Base-by-base conservation (phyloP, 2,329 filamentous ascomycete genomes). In the Colletotrichum sp. region DNA sequence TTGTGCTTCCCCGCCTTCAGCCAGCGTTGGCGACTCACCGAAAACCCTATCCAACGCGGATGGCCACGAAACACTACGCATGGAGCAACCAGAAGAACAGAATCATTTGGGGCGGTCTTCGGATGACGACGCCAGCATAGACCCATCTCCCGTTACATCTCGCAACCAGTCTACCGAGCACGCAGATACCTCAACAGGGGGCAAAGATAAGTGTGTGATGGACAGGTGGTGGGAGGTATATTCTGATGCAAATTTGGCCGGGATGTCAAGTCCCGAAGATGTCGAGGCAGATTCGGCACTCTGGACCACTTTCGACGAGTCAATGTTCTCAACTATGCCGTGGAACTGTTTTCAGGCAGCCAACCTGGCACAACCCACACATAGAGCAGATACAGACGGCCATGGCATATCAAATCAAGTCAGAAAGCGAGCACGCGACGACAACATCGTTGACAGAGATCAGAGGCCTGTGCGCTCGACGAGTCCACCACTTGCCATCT, bases 371-470 rank as follows among this genome's bases (percentile, higher is more conserved):
- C 44, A 49, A 13, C 10, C 44, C 44, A 21, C 44, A 21, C 44
- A 21, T 0, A 21, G 5, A 12, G 2, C n/a, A 21, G n/a, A 0
- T 1, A 7, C 10, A 49, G 10, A 13, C 0, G 10, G 44, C 44
- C 0, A 21, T 21, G n/a, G 10, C 0, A 13, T 6, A n/a, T 0
- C n/a, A 13, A 49, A 21, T 21, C 0, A 21, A 49, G n/a, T 49
- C 44, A 1, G 4, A 49, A 49, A 49, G 44, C 44, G n/a, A 21
- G 44, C n/a, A 49, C 3, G n/a, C 44, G n/a, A 49, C 8, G n/a
- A 0, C 10, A 21, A 13, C 0, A 13, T 49, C 3, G n/a, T 6
- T 1, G 44, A 49, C 44, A 49, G n/a, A 49, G 44, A 49, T 49
- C 44, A 21, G 18, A 7, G 44, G 9, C 44, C n/a, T 21, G 44